phyloP scores from a whole-genome alignment of 2,329 filamentous ascomycete species.

The Sphaerulina vaccinii region DNA sequence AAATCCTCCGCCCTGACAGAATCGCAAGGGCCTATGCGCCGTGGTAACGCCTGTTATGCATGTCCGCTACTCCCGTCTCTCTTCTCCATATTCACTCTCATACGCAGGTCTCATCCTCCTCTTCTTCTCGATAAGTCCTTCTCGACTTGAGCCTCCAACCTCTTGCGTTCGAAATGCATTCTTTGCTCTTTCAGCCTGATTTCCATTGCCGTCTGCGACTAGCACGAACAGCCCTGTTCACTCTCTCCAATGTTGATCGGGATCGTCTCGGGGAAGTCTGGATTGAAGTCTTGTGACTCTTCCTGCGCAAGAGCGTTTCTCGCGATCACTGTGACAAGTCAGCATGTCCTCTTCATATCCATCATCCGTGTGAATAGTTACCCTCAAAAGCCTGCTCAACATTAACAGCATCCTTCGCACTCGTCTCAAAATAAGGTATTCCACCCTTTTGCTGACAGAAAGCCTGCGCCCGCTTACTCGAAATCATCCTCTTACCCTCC shows the following conservation, averaged over 20 bases:
- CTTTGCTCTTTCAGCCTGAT: no score
- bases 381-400: constrained; percentile 82
- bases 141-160: no score
- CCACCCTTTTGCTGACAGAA: constrained; percentile 97
- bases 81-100: no score
- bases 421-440: constrained; percentile 98
- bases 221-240: constrained; percentile 90
- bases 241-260: constrained; percentile 97
- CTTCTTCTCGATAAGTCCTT: no score
- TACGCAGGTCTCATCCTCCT: no score
- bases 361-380: constrained; percentile 34
- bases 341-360: constrained; percentile 2
- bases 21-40: neutral
- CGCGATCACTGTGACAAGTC: constrained; percentile 71
- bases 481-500: constrained; percentile 95
- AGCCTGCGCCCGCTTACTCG: constrained; percentile 90
- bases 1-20: neutral
- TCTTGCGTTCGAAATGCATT: no score
- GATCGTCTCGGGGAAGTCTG: constrained; percentile 96
- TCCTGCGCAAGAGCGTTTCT: constrained; percentile 94
- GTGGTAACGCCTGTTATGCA: neutral
- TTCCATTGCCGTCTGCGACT: no score
- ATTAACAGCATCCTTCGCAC: constrained; percentile 97
- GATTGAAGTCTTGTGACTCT: constrained; percentile 95
- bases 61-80: neutral